Evolutionary conservation across 2,329 filamentous ascomycete genomes (phyloP).

Genomic region (Dactylonectria macrodidyma): DNA sequence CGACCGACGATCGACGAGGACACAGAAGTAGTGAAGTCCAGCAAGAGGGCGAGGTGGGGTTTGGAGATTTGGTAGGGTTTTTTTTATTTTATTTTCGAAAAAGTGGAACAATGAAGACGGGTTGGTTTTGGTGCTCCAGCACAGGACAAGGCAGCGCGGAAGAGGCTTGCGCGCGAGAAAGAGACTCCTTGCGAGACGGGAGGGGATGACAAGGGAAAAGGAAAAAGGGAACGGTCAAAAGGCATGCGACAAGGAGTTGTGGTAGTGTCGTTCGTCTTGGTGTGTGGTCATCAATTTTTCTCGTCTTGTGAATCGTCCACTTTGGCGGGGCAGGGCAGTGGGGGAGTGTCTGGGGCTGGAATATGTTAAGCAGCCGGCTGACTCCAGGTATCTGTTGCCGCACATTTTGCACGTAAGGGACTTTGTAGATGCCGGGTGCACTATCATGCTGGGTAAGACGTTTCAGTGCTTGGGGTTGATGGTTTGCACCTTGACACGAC

Average conservation of each 20-base stretch:
- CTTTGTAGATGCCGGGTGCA: background rate
- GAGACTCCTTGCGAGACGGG: conserved; percentile 36
- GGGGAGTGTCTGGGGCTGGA: conserved; percentile 12
- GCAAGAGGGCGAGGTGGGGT: conserved; percentile 36
- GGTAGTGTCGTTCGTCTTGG: conserved; percentile 37
- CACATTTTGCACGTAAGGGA: conserved; percentile 7
- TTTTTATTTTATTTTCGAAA: conserved; percentile 33
- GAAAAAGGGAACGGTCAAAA: conserved; percentile 25
- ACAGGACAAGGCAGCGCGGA: conserved; percentile 26
- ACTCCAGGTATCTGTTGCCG: background rate
- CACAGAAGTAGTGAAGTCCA: conserved; percentile 31
- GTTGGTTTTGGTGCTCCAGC: conserved; percentile 14
- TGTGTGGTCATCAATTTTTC: conserved; percentile 60
- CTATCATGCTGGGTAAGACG: conserved; percentile 11
- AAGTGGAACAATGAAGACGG: conserved; percentile 32
- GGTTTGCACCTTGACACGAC: no score
- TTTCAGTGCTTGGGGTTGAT: no score
- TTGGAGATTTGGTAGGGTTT: conserved; percentile 34
- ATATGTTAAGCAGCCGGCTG: conserved; percentile 9
- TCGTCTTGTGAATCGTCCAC: conserved; percentile 56
- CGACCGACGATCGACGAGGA: conserved; percentile 40
- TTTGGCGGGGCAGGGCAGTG: conserved; percentile 51
- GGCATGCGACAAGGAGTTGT: conserved; percentile 30
- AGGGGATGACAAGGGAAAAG: conserved; percentile 33
- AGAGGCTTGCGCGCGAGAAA: conserved; percentile 39